Conservation (phyloP, 73 alveolate species). For the Tetrahymena malaccensis region DNA sequence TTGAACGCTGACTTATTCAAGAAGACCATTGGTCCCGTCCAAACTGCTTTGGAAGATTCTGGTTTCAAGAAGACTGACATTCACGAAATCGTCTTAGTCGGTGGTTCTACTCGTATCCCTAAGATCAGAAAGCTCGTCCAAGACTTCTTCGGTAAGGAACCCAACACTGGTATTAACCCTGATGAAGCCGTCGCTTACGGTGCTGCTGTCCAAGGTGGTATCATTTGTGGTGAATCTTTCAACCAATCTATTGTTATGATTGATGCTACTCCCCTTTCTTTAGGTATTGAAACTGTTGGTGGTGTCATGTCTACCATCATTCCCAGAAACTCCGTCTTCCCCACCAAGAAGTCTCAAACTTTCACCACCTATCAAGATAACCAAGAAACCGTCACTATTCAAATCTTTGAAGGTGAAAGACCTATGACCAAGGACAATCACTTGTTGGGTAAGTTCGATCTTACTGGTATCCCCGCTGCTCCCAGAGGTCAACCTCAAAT, state of each 20-base stretch:
- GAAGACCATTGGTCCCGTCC: slow-evolving; percentile 94
- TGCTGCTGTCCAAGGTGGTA: slow-evolving; percentile 99
- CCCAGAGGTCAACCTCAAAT: slow-evolving; percentile 92
- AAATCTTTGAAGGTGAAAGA: slow-evolving; percentile 77
- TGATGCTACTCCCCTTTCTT: slow-evolving; percentile 96
- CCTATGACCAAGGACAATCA: slow-evolving; percentile 69
- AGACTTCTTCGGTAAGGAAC: slow-evolving; percentile 93
- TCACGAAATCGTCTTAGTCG: slow-evolving; percentile 89
- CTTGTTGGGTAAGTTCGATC: slow-evolving; percentile 64
- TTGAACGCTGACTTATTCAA: slow-evolving; percentile 86
- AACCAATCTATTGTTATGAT: slow-evolving; percentile 82
- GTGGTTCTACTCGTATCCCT: slow-evolving; percentile 98
- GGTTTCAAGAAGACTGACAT: slow-evolving; percentile 65
- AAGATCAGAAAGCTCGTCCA: slow-evolving; percentile 73
- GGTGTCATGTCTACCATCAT: slow-evolving; percentile 99
- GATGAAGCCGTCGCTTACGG: slow-evolving; percentile 99
- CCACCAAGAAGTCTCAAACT: slow-evolving; percentile 87
- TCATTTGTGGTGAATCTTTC: slow-evolving; percentile 91
- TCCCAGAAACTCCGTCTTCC: slow-evolving; percentile 97
- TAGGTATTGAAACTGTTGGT: slow-evolving; percentile 99
- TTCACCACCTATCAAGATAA: slow-evolving; percentile 52
- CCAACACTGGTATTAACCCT: slow-evolving; percentile 93
- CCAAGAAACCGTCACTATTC: slow-evolving; percentile 59
- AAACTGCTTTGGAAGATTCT: slow-evolving; percentile 80
- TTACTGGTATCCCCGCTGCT: slow-evolving; percentile 72